Percentiles rank a stretch among this genome's conserved stretches.
Evolutionary conservation across 495 filamentous ascomycete species (phyloP).

Genomic region (Hyaloscypha finlandica): DNA sequence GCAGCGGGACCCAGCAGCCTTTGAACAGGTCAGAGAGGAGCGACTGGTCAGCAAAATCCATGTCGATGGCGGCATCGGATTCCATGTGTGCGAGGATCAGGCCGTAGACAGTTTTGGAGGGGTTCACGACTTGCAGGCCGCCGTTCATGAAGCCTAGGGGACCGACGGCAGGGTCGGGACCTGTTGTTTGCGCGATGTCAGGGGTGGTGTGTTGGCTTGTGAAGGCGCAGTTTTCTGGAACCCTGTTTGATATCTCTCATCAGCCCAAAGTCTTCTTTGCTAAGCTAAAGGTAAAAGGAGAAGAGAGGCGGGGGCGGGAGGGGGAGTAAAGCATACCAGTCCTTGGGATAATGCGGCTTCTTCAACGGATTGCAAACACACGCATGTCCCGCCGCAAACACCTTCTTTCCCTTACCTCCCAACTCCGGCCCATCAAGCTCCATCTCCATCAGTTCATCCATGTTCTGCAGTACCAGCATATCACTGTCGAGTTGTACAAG

Average conservation of each 20-base stretch:
- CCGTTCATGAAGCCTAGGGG: constrained; percentile 71
- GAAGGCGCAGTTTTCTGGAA: constrained; percentile 74
- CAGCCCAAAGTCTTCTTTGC: constrained; percentile 1
- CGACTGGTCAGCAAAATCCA: constrained; percentile 78
- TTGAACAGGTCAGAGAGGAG: constrained; percentile 67
- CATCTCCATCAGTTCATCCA: constrained; percentile 85
- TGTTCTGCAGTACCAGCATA: constrained; percentile 76
- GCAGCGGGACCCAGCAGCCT: constrained; percentile 70
- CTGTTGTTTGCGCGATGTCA: constrained; percentile 55
- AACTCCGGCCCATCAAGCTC: constrained; percentile 57
- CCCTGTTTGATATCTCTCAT: constrained; percentile 38
- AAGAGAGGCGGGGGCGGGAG: no score
- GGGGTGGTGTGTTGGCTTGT: constrained; percentile 65
- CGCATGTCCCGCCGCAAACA: constrained; percentile 75
- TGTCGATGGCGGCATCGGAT: constrained; percentile 44
- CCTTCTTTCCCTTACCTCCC: constrained; percentile 52
- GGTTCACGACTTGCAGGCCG: constrained; percentile 73
- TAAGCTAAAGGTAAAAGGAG: not conserved
- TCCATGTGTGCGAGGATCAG: constrained; percentile 54
- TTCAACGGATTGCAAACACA: constrained; percentile 81
- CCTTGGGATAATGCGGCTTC: constrained; percentile 70
- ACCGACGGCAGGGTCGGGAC: constrained; percentile 46
- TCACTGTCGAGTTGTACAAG: constrained; percentile 83
- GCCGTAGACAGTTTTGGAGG: constrained; percentile 54
- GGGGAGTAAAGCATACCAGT: constrained; percentile 55